Evolutionary conservation across 345 rosid genomes (phyloP).

Genomic region (Adansonia digitata): DNA sequence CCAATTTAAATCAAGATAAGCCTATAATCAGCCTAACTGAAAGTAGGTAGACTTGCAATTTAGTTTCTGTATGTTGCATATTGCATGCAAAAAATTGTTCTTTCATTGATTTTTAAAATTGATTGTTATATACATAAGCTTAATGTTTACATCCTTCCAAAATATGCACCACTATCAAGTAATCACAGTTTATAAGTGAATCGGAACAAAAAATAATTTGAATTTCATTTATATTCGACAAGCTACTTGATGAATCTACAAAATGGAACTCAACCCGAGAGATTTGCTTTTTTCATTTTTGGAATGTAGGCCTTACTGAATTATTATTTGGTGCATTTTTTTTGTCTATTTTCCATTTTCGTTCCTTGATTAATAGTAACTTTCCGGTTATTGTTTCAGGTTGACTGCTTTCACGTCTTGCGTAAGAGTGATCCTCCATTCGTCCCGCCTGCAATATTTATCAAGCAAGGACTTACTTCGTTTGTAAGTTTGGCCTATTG

Average conservation of each 20-base stretch:
- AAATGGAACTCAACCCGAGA: not conserved
- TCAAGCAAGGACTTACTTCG: slow-evolving; percentile 90
- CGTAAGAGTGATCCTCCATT: slow-evolving; percentile 96
- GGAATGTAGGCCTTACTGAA: not conserved
- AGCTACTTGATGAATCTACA: not conserved
- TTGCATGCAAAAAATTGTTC: not conserved
- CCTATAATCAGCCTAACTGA: not conserved
- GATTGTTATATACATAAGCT: not conserved
- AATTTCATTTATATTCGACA: not conserved
- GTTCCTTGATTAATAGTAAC: not conserved
- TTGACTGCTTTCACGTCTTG: slow-evolving; percentile 96
- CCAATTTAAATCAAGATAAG: slow-evolving; percentile 2
- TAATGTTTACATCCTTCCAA: not conserved
- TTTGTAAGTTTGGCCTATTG: slow-evolving; percentile 52
- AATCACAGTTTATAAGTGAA: not conserved
- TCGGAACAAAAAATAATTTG: not conserved
- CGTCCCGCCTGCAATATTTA: slow-evolving; percentile 65
- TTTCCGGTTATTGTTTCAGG: slow-evolving; percentile 42
- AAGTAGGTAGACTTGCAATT: slow-evolving; percentile 1
- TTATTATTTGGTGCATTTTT: not conserved
- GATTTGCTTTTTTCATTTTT: not conserved
- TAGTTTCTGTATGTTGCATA: not conserved
- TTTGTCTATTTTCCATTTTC: not conserved
- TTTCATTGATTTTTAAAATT: not conserved
- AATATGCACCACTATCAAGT: not conserved